Base-by-base conservation (phyloP, 495 filamentous ascomycete genomes). In the Melanomma pulvis-pyrius region DNA sequence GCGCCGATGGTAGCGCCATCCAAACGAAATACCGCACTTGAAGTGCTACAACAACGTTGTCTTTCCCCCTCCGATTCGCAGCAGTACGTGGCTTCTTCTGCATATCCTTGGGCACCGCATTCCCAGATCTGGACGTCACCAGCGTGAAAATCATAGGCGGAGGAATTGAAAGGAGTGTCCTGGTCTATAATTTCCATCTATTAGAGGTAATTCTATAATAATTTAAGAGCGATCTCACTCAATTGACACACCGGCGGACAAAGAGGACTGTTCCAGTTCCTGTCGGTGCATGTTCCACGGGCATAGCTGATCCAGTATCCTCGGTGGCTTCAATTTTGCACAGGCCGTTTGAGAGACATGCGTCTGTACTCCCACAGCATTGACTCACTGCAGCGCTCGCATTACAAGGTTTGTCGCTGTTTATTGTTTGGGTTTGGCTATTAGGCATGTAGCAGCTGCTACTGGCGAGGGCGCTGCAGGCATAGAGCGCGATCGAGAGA, bases 261-360 rank as follows among this genome's bases (percentile, higher is more conserved):
- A 12, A 46, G 22, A 24, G 30, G 32, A 25, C 32, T 41, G 2
- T n/a, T 46, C 32, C 30, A 58, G n/a, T 4, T 58, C 30, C 26
- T 41, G 22, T 58, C 55, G 2, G 55, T 58, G 36, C 55, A 58
- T 3, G 55, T 46, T 25, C 55, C 55, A 7, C 55, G 55, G 7
- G 36, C 36, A 46, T 41, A 58, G 21, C 36, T 46, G 6, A 58
- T 29, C 55, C 55, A 58, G 55, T 58, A n/a, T 58, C 32, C 22
- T 46, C 55, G 12, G 55, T 44, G n/a, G 36, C 55, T 24, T 58
- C 55, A 13, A 22, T 4, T 24, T 15, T 58, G n/a, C 55, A 58
- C 19, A 58, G 24, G 55, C 55, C 55, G n/a, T 58, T 58, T 7
- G 55, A 58, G 32, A 58, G 55, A 21, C 55, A 58, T 41, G 21